Percentiles rank a stretch among this genome's conserved stretches.
Evolutionary conservation across 805 yeast species (phyloP).

Genomic region (Pichia kluyveri): DNA sequence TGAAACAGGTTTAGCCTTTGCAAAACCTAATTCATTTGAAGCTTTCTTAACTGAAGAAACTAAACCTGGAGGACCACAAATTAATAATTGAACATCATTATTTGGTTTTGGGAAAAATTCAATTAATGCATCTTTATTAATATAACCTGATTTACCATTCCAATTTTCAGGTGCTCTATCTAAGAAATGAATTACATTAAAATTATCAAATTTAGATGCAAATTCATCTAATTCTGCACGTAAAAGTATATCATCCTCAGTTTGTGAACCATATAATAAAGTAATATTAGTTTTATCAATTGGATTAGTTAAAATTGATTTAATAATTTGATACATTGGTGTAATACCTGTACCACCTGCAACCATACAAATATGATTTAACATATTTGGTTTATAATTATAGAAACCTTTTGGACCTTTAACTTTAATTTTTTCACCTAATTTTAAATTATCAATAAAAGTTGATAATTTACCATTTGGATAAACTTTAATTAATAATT

Average conservation of each 20-base stretch:
- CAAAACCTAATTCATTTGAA: constrained; percentile 63
- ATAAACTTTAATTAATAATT: constrained; percentile 77
- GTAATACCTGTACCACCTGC: constrained; percentile 97
- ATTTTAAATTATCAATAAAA: constrained; percentile 56
- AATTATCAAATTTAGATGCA: constrained; percentile 45
- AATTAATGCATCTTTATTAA: constrained; percentile 65
- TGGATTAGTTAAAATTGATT: constrained; percentile 70
- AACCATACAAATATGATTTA: constrained; percentile 70
- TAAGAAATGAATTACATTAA: constrained; percentile 64
- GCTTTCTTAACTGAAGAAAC: constrained; percentile 75
- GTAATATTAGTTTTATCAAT: constrained; percentile 67
- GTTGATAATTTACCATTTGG: constrained; percentile 79
- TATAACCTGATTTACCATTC: constrained; percentile 73
- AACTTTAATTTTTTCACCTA: constrained; percentile 72
- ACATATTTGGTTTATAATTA: constrained; percentile 74
- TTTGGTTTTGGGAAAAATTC: constrained; percentile 53
- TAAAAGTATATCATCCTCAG: constrained; percentile 72
- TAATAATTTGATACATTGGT: constrained; percentile 89
- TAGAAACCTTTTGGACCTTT: constrained; percentile 91
- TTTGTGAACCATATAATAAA: constrained; percentile 74
- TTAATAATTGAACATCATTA: constrained; percentile 56
- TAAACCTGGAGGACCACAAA: constrained; percentile 96
- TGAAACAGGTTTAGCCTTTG: constrained; percentile 80
- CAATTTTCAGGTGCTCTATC: constrained; percentile 67
- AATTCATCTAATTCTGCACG: constrained; percentile 70